Conservation (phyloP, 2,329 filamentous ascomycete species). For the Paecilomyces formosus region DNA sequence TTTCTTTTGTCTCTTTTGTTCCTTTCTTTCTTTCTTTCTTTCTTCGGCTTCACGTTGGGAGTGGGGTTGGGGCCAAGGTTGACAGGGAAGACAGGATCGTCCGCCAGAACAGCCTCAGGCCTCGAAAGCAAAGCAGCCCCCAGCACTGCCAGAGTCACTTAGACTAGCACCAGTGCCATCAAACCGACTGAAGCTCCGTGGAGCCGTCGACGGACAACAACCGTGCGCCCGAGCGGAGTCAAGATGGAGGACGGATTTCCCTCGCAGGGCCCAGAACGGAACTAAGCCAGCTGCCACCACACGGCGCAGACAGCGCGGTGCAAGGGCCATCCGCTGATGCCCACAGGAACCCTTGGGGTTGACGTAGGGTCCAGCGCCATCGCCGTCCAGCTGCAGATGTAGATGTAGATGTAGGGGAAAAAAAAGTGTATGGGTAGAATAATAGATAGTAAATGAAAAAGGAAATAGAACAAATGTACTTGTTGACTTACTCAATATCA, state of each 20-base stretch:
- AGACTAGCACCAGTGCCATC: no score
- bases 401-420: background rate
- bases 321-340: background rate
- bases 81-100: background rate
- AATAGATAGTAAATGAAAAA: background rate
- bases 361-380: background rate
- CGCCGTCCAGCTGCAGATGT: background rate
- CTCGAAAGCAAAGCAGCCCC: background rate
- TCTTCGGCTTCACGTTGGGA: background rate
- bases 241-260: background rate
- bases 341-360: background rate
- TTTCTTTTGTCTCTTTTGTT: background rate
- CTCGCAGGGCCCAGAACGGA: background rate
- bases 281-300: background rate
- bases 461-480: no score
- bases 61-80: background rate
- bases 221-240: background rate
- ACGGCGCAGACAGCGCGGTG: background rate
- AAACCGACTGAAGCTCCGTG: background rate
- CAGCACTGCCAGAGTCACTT: background rate
- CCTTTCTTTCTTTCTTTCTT: background rate
- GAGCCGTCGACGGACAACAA: background rate
- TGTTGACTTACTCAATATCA: no score
- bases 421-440: background rate
- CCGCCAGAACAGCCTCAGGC: background rate